Conservation (phyloP, 352 stramenopile genomes). For the Phytopythium mirpurense region DNA sequence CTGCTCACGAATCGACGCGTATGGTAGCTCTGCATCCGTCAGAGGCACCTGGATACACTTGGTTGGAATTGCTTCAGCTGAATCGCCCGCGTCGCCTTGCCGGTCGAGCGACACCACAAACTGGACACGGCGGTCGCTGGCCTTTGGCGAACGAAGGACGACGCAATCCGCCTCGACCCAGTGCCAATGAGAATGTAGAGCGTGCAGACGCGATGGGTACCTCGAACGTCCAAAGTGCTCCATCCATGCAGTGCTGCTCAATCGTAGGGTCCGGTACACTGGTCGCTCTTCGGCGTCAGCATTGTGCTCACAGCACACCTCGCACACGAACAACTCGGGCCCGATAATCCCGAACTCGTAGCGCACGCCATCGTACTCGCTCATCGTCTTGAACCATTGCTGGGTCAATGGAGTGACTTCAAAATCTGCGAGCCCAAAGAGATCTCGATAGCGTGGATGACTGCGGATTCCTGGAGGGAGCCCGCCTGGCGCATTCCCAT, state of each 20-base stretch:
- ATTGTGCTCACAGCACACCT: constrained; percentile 11
- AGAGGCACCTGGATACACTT: constrained; percentile 31
- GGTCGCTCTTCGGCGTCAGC: neutral
- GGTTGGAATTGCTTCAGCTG: neutral
- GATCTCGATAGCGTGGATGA: constrained; percentile 19
- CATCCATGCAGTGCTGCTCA: constrained; percentile 25
- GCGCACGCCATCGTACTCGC: constrained; percentile 15
- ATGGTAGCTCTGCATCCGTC: constrained; percentile 13
- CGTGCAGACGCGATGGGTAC: constrained; percentile 21
- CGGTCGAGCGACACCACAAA: constrained; percentile 17
- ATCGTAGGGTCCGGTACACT: constrained; percentile 20
- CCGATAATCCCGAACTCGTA: constrained; percentile 32
- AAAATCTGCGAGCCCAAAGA: constrained; percentile 50
- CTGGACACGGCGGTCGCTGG: constrained; percentile 13
- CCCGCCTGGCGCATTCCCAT: constrained; percentile 31
- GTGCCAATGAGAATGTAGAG: constrained; percentile 46
- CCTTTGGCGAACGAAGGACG: constrained; percentile 21
- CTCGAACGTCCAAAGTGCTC: constrained; percentile 7
- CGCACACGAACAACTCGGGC: constrained; percentile 26
- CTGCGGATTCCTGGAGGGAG: constrained; percentile 31
- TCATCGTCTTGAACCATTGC: constrained; percentile 25
- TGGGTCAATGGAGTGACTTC: constrained; percentile 25
- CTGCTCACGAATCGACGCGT: constrained; percentile 10
- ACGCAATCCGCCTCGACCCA: constrained; percentile 39
- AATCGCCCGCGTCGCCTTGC: too few relatives aligned